These are phyloP conservation scores for Starmerella stellata DNA, from an alignment of 805 yeast species.

Conservation along the genomic window DNA sequence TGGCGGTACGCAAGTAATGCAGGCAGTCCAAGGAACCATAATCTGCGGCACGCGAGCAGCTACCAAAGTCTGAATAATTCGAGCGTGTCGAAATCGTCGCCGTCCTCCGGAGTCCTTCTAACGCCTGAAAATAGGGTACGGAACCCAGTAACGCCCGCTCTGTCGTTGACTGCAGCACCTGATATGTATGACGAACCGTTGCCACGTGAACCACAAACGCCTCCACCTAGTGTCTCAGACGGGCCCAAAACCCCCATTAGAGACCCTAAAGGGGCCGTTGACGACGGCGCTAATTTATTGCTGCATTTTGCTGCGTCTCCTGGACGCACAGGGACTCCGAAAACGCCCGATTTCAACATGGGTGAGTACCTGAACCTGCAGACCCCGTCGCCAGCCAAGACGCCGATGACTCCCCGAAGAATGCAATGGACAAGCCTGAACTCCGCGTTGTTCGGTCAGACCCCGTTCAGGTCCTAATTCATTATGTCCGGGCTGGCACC, in stretches of 20 bases:
- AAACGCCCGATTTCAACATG: conserved; percentile 42
- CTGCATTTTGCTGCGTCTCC: conserved; percentile 76
- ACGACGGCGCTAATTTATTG: conserved; percentile 65
- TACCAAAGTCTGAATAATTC: background rate
- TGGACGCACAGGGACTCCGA: conserved; percentile 27
- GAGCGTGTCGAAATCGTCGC: background rate
- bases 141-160: too few species aligned
- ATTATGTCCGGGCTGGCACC: background rate
- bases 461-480: background rate
- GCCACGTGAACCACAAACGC: conserved; percentile 12
- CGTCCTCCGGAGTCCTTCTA: background rate
- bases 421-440: conserved; percentile 10
- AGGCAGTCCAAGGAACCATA: background rate
- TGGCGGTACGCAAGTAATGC: background rate
- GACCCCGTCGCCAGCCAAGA: conserved; percentile 37
- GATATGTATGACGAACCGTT: conserved; percentile 4
- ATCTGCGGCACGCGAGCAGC: background rate
- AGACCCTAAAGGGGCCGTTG: conserved; percentile 3
- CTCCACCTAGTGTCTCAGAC: conserved; percentile 11
- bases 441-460: conserved; percentile 6
- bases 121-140: background rate
- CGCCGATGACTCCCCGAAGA: conserved; percentile 7
- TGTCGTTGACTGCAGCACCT: background rate
- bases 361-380: conserved; percentile 65
- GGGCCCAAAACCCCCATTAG: conserved; percentile 20